A percentile compares a stretch with the other conserved stretches of the same genome.
phyloP scores from a whole-genome alignment of 1,284 basidiomycete genomes.

The Microbotryum intermedium region DNA sequence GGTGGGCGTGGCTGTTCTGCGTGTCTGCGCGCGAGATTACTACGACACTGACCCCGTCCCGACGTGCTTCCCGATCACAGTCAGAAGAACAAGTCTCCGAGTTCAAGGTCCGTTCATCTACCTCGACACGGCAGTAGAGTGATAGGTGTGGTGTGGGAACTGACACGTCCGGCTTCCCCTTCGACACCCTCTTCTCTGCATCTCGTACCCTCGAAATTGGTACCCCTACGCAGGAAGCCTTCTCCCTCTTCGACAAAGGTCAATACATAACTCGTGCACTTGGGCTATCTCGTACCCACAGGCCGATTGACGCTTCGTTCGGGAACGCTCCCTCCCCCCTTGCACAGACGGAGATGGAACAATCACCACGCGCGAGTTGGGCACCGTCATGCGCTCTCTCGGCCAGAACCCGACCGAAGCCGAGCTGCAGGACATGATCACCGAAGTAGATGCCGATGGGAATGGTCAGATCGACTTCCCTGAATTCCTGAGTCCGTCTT shows the following conservation, averaged over 20 bases:
- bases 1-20: no score
- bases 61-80: neutral
- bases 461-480: constrained; percentile 92
- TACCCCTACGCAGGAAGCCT: constrained; percentile 17
- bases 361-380: constrained; percentile 90
- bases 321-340: neutral
- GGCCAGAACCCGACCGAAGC: constrained; percentile 95
- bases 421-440: constrained; percentile 95
- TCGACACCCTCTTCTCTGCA: neutral
- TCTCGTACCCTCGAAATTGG: no score
- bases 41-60: no score
- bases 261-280: neutral
- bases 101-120: neutral
- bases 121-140: neutral
- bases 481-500: constrained; percentile 44
- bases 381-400: constrained; percentile 92
- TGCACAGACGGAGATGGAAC: constrained; percentile 83
- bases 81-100: constrained; percentile 25
- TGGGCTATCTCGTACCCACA: neutral
- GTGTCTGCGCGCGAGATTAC: no score
- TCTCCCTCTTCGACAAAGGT: constrained; percentile 32
- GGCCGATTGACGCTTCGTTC: neutral
- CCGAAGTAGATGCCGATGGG: constrained; percentile 69
- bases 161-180: neutral
- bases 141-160: no score